These are phyloP conservation scores for Didymella pinodella DNA, from an alignment of 2,329 filamentous ascomycete species.

Conservation along the genomic window DNA sequence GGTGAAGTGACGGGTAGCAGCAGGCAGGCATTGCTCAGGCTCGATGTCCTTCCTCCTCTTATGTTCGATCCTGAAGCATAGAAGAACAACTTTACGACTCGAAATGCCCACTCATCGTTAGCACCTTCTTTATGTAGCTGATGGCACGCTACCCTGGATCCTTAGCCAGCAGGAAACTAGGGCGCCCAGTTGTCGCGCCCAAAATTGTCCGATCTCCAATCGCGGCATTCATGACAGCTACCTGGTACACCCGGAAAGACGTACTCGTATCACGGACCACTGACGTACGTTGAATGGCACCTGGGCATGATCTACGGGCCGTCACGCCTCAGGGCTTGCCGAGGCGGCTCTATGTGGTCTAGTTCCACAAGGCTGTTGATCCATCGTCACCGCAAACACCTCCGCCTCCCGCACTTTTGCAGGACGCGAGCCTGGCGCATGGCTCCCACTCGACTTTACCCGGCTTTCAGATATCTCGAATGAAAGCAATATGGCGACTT, in stretches of 20 bases:
- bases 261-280: constrained; percentile 6
- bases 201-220: constrained; percentile 2
- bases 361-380: constrained; percentile 34
- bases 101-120: not conserved
- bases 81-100: constrained; percentile 22
- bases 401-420: constrained; percentile 28
- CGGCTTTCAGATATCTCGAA: constrained; percentile 14
- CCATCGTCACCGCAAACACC: constrained; percentile 37
- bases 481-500: constrained; percentile 52
- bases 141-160: not conserved
- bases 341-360: constrained; percentile 27
- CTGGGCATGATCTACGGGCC: constrained; percentile 12
- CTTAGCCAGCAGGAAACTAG: not conserved
- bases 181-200: not conserved
- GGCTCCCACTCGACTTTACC: constrained; percentile 9
- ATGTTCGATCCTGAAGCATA: constrained; percentile 22
- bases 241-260: not conserved
- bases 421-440: constrained; percentile 31
- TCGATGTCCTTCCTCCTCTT: constrained; percentile 19
- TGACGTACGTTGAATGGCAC: not conserved
- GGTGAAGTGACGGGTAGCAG: constrained; percentile 19
- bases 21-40: constrained; percentile 9
- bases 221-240: not conserved
- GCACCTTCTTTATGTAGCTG: not conserved
- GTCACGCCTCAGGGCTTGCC: constrained; percentile 22